Conservation (phyloP, 306 rosid species). For the Alnus glutinosa region DNA sequence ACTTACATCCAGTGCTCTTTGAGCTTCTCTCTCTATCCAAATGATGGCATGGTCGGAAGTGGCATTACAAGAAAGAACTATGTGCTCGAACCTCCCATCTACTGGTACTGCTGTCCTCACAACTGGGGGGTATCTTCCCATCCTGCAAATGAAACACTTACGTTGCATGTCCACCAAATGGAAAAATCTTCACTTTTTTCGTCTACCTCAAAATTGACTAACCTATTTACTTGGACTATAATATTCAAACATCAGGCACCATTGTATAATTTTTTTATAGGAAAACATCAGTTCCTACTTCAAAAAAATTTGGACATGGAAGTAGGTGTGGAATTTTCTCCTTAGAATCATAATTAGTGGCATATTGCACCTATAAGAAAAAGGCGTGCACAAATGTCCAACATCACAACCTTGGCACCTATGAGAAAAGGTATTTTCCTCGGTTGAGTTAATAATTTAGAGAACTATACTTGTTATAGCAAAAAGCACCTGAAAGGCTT, state of each 20-base stretch:
- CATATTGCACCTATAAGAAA: background rate
- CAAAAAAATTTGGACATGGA: background rate
- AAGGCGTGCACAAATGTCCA: background rate
- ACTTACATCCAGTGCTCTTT: conserved; percentile 75
- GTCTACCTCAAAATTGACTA: background rate
- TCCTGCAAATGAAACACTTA: conserved; percentile 44
- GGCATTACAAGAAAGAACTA: conserved; percentile 92
- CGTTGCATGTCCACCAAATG: conserved; percentile 15
- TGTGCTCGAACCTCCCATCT: conserved; percentile 92
- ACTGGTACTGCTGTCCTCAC: conserved; percentile 94
- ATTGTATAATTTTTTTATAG: background rate
- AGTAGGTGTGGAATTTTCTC: background rate
- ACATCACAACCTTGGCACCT: background rate
- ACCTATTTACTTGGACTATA: background rate
- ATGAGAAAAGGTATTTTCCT: background rate
- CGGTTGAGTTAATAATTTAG: background rate
- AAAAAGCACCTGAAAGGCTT: conserved; percentile 71
- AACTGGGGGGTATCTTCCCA: conserved; percentile 82
- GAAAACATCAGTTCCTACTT: background rate
- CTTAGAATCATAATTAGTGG: background rate
- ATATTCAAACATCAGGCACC: background rate
- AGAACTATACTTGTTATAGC: conserved; percentile 16
- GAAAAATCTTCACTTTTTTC: background rate
- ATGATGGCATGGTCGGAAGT: conserved; percentile 90
- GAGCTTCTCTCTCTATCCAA: conserved; percentile 94